phyloP scores from a whole-genome alignment of 2,329 filamentous ascomycete genomes.

The Pestalotiopsis sp. region DNA sequence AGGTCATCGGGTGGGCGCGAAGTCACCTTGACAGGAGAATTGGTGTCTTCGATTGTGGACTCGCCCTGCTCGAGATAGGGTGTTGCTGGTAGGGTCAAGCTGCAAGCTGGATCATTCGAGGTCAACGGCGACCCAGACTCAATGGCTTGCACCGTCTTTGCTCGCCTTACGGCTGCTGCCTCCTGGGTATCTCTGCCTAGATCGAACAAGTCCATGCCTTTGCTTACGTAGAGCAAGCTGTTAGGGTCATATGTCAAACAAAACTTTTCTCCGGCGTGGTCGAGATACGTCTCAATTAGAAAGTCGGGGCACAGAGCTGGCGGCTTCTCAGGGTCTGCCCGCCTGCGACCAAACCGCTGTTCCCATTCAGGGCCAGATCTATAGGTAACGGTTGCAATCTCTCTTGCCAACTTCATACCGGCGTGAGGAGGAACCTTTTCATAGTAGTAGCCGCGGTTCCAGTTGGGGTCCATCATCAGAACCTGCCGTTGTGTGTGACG shows the following conservation, averaged over 20 bases:
- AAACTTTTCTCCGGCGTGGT: slow-evolving; percentile 98
- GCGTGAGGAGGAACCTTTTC: slow-evolving; percentile 84
- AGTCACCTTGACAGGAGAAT: slow-evolving; percentile 29
- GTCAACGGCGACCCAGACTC: slow-evolving; percentile 41
- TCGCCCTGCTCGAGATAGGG: slow-evolving; percentile 84
- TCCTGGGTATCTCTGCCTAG: slow-evolving; percentile 73
- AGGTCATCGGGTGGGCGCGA: slow-evolving; percentile 75
- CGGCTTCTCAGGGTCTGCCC: slow-evolving; percentile 82
- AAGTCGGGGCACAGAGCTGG: slow-evolving; percentile 97
- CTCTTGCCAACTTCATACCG: slow-evolving; percentile 95
- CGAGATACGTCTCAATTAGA: slow-evolving; percentile 95
- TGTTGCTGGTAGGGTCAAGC: slow-evolving; percentile 75
- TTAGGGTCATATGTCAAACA: slow-evolving; percentile 96
- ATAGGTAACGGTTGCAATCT: slow-evolving; percentile 98
- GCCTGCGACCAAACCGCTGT: slow-evolving; percentile 82
- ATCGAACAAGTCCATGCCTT: slow-evolving; percentile 98
- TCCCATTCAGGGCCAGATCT: slow-evolving; percentile 98
- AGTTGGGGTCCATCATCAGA: slow-evolving; percentile 98
- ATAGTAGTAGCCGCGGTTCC: slow-evolving; percentile 95
- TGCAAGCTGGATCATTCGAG: slow-evolving; percentile 61
- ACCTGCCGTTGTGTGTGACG: slow-evolving; percentile 96
- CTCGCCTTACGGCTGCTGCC: slow-evolving; percentile 62
- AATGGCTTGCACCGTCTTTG: slow-evolving; percentile 60
- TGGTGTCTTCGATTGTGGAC: slow-evolving; percentile 34
- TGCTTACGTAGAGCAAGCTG: slow-evolving; percentile 92